phyloP scores from a whole-genome alignment of 345 rosid genomes.

The Angophora floribunda region DNA sequence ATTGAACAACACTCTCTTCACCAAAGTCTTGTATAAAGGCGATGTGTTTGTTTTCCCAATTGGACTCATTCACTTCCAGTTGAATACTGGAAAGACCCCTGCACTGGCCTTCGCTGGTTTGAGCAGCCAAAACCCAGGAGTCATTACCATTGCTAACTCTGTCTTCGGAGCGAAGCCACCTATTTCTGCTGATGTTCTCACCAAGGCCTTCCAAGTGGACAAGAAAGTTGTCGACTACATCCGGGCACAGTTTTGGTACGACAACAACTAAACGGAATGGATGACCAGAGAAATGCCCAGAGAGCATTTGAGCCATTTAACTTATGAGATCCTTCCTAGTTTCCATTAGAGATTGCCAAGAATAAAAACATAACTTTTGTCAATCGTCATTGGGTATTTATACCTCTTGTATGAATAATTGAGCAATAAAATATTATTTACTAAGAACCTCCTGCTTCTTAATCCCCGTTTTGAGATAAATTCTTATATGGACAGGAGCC shows the following conservation, averaged over 20 bases:
- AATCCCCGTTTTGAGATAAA: background rate
- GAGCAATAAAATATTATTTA: background rate
- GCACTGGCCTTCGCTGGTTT: constrained; percentile 15
- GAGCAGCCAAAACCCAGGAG: constrained; percentile 19
- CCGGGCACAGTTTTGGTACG: constrained; percentile 13
- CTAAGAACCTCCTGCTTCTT: background rate
- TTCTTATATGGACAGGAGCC: background rate
- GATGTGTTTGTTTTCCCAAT: constrained; percentile 28
- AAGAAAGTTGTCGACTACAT: constrained; percentile 6
- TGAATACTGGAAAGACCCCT: constrained; percentile 19
- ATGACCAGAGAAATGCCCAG: background rate
- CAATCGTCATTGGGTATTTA: background rate
- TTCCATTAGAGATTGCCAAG: background rate
- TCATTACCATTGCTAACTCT: constrained; percentile 11
- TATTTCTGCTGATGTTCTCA: constrained; percentile 10
- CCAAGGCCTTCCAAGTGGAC: constrained; percentile 31
- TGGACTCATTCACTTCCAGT: constrained; percentile 23
- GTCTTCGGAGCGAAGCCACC: constrained; percentile 8
- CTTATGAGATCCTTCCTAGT: background rate
- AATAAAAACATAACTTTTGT: background rate
- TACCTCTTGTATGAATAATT: background rate
- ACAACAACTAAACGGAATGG: background rate
- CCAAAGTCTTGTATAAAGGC: constrained; percentile 6
- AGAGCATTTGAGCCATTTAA: background rate
- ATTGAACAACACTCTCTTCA: constrained; percentile 1